Evolutionary conservation across 257 asterid species (phyloP), one percentile per base, ranked within the genome.

Genomic region (Solanum chmielewskii): DNA sequence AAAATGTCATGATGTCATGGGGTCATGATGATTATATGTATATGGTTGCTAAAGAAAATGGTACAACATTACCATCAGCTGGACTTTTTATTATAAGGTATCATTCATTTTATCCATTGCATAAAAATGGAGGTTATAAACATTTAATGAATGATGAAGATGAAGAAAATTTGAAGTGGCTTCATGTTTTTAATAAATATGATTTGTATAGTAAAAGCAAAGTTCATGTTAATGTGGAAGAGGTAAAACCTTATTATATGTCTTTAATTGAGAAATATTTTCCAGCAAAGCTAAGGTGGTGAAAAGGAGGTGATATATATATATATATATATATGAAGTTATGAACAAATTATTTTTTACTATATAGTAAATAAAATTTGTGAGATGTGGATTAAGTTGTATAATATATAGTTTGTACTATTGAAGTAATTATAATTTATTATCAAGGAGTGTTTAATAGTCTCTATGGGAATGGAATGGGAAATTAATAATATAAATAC

Each of bases 31-130:
- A 90, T 21, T 91, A 90, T 84, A 91, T 90, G 91, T 91, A 87
- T 68, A 23, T 90, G 91, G 91, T 90, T 83, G 92, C 94, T 7
- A 93, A 91, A 90, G 90, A 91, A 81, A 93, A 93, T 74, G 87
- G 90, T n/a, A 88, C 93, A 1, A 93, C 93, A 13, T 86, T 92
- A 27, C 96, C 96, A 64, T 87, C 94, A 14, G 92, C 94, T 59
- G 94, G 93, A 69, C 87, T 93, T 86, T 93, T 93, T 91, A 91
- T 92, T 68, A 83, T 93, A 85, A 92, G 96, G 20, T 93, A 89
- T 89, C 96, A 93, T 66, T 93, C 96, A 14, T 93, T 93, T 86
- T 93, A 93, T 73, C 88, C 90, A 16, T 64, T 88, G 75, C 90
- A 88, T 52, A 83, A 42, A 83, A 5, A 75, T 9, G 86, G 90